Conservation (phyloP, 2,329 filamentous ascomycete species). For the Westerdykella aurantiaca region DNA sequence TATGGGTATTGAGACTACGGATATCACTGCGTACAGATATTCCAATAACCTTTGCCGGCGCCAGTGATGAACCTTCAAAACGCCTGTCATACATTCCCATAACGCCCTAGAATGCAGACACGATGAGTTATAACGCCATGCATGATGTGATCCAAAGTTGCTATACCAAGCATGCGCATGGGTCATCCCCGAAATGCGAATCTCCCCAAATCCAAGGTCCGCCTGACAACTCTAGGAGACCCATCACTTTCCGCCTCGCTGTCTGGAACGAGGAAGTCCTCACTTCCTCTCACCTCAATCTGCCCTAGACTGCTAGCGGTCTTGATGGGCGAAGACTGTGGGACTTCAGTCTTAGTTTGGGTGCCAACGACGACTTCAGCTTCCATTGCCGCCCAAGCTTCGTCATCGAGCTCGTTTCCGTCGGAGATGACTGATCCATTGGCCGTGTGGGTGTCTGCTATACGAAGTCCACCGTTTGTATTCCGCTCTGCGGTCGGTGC, state of each 20-base stretch:
- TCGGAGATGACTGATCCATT: neutral
- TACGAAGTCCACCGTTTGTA: neutral
- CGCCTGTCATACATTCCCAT: no score
- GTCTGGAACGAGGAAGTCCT: conserved; percentile 44
- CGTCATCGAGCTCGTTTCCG: conserved; percentile 11
- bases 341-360: conserved; percentile 12
- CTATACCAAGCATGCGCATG: no score
- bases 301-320: conserved; percentile 10
- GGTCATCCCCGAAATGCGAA: conserved; percentile 29
- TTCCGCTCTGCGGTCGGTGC: neutral
- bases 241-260: conserved; percentile 39
- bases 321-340: conserved; percentile 10
- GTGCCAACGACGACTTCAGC: conserved; percentile 29
- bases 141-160: no score
- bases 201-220: conserved; percentile 34
- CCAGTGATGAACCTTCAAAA: no score
- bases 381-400: conserved; percentile 24
- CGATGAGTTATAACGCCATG: no score
- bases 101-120: no score
- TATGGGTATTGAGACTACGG: no score
- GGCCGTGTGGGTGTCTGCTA: neutral
- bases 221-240: conserved; percentile 19
- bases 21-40: no score
- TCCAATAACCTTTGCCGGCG: no score
- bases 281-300: conserved; percentile 37